Base-by-base conservation (phyloP, 176 grass and related monocot species). In the Elymus sibiricus region DNA sequence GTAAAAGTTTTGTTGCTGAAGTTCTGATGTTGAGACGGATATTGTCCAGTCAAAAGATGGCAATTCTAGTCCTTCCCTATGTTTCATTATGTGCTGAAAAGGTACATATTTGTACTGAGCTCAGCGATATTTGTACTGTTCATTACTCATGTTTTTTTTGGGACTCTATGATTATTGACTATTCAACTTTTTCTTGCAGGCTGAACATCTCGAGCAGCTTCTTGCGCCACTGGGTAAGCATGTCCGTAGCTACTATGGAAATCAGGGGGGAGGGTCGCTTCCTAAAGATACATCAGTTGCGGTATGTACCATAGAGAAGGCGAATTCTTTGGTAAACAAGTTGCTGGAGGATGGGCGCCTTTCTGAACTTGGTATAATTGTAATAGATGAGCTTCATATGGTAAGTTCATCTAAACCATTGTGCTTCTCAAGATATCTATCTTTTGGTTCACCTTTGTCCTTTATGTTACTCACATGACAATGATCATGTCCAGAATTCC, bases 321-420 rank as follows among this genome's bases (percentile, higher is more conserved):
- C 96, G 15, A 98, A 98, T 77, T 95, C 93, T 89, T 89, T 98
- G 88, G 81, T 95, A 53, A 98, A 98, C 85, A 89, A 92, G 56
- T 84, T 98, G 74, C 84, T 98, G 83, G 95, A 98, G 78, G 95
- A 98, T 81, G 89, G 93, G 6, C 91, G 95, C 49, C 93, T 98
- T 73, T 98, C 93, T 87, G 96, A 98, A 90, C 93, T 98, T 83
- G 93, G 96, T 73, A 93, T 98, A 70, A 98, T 98, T 86, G 95
- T 98, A 79, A 98, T 98, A 85, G 95, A 98, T 79, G 95, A 98
- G 88, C 93, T 98, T 88, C 95, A 98, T 90, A 98, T 98, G 95
- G 95, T 98, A 94, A 80, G 80, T 82, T 81, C 38, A 55, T 59
- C 60, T 82, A 77, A 34, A 73, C 46, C 11, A 64, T 70, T 87